Percentiles rank a stretch among this genome's conserved stretches.
Conservation (phyloP, 352 stramenopile genomes). For the Phytophthora constricta region DNA sequence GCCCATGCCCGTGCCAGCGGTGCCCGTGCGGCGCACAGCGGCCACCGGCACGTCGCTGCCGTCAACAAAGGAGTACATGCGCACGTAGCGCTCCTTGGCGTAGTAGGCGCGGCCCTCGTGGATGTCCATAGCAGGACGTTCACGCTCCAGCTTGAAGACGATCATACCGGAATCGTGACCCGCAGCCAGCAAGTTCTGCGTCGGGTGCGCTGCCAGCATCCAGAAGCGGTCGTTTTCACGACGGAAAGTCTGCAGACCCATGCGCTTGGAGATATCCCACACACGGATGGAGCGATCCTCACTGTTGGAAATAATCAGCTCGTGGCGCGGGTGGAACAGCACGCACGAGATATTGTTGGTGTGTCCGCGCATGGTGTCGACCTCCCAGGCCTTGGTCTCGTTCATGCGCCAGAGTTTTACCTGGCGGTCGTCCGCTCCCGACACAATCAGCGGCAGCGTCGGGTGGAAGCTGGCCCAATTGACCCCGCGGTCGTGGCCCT, state of each 20-base stretch:
- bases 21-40: slow-evolving; percentile 71
- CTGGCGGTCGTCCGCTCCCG: slow-evolving; percentile 98
- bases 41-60: slow-evolving; percentile 80
- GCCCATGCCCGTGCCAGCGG: slow-evolving; percentile 87
- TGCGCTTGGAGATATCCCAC: slow-evolving; percentile 99
- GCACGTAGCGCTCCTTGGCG: slow-evolving; percentile 98
- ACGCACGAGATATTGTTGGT: slow-evolving; percentile 99
- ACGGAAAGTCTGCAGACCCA: slow-evolving; percentile 98
- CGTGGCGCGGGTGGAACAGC: slow-evolving; percentile 99
- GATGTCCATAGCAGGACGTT: slow-evolving; percentile 95
- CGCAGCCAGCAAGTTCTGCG: slow-evolving; percentile 98
- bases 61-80: slow-evolving; percentile 95
- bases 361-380: slow-evolving; percentile 99
- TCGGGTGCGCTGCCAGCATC: slow-evolving; percentile 96
- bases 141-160: slow-evolving; percentile 99
- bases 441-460: slow-evolving; percentile 98
- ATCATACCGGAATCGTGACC: slow-evolving; percentile 99
- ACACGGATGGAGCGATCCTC: slow-evolving; percentile 99
- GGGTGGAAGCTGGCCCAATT: slow-evolving; percentile 99
- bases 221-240: slow-evolving; percentile 99
- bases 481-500: slow-evolving; percentile 99
- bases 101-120: slow-evolving; percentile 93
- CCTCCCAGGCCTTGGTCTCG: slow-evolving; percentile 99
- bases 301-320: slow-evolving; percentile 99
- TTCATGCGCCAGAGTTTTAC: slow-evolving; percentile 99